Conservation (phyloP, 768 basidiomycete genomes). For the Calocybe indica region DNA sequence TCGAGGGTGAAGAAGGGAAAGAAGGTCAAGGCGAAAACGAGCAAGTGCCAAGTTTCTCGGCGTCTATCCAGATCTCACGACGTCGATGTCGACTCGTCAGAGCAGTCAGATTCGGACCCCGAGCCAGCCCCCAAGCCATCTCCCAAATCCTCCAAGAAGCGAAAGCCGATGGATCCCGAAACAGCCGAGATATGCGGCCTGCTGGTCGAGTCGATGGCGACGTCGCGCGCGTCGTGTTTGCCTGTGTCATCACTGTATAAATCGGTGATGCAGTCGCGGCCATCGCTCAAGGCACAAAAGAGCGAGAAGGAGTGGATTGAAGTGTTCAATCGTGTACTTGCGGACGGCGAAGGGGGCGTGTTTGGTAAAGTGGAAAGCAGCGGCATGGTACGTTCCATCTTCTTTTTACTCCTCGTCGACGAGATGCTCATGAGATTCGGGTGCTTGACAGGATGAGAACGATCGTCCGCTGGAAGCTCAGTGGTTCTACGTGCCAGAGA, state of each 20-base stretch:
- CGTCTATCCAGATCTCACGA: too few species aligned
- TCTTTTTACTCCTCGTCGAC: constrained; percentile 1
- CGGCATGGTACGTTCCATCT: constrained; percentile 38
- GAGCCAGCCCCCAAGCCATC: too few species aligned
- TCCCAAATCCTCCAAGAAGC: neutral
- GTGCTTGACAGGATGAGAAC: constrained; percentile 35
- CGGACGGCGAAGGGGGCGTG: constrained; percentile 46
- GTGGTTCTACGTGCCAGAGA: constrained; percentile 76
- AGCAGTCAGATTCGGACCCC: too few species aligned
- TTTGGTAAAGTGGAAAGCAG: constrained; percentile 71
- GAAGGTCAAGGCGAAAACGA: too few species aligned
- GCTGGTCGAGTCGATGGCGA: constrained; percentile 65
- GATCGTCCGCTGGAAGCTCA: constrained; percentile 50
- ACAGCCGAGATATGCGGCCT: constrained; percentile 53
- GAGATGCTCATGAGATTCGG: constrained; percentile 1
- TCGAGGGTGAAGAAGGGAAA: too few species aligned
- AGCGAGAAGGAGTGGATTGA: constrained; percentile 42
- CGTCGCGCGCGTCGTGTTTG: constrained; percentile 65
- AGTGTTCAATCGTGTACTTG: constrained; percentile 45
- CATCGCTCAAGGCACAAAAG: constrained; percentile 37
- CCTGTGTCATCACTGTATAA: constrained; percentile 48
- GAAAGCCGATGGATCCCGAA: constrained; percentile 6
- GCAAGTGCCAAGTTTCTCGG: too few species aligned
- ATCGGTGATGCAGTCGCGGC: constrained; percentile 46
- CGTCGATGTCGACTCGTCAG: too few species aligned